These are phyloP conservation scores for Gossypium trilobum DNA, from an alignment of 441 rosid genomes.

Conservation along the genomic window DNA sequence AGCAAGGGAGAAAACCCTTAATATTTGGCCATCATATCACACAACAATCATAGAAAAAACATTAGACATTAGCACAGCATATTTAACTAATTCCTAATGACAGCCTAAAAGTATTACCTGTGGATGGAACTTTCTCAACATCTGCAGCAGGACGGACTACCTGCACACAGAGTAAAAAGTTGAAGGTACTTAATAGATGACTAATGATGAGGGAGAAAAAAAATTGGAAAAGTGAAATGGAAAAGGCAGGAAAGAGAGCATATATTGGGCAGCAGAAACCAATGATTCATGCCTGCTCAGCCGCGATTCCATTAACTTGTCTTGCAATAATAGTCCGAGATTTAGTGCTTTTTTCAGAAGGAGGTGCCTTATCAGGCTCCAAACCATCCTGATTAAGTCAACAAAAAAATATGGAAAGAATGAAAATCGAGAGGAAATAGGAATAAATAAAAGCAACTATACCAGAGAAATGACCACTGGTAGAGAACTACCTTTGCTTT, in stretches of 20 bases:
- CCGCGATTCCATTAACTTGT: conserved; percentile 58
- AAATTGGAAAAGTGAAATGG: not conserved
- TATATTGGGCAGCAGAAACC: conserved; percentile 5
- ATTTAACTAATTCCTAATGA: not conserved
- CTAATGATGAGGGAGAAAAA: not conserved
- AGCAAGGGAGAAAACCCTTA: not conserved
- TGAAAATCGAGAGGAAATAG: not conserved
- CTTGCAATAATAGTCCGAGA: conserved; percentile 66
- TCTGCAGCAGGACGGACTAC: conserved; percentile 45
- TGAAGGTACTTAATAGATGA: conserved; percentile 4
- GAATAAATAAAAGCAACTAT: not conserved
- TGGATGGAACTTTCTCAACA: conserved; percentile 42
- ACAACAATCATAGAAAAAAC: not conserved
- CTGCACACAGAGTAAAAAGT: conserved; percentile 27
- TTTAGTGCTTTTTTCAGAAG: conserved; percentile 53
- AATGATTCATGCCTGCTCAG: conserved; percentile 63
- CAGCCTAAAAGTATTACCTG: conserved; percentile 37
- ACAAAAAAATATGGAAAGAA: not conserved
- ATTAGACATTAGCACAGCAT: not conserved
- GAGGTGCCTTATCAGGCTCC: conserved; percentile 60
- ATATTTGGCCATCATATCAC: not conserved
- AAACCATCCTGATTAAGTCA: conserved; percentile 43
- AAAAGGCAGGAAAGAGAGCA: not conserved
- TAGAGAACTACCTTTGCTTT: conserved; percentile 45
- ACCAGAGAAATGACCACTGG: not conserved